Base-by-base conservation (phyloP, 148 eudicot species). In the Oxyria digyna region DNA sequence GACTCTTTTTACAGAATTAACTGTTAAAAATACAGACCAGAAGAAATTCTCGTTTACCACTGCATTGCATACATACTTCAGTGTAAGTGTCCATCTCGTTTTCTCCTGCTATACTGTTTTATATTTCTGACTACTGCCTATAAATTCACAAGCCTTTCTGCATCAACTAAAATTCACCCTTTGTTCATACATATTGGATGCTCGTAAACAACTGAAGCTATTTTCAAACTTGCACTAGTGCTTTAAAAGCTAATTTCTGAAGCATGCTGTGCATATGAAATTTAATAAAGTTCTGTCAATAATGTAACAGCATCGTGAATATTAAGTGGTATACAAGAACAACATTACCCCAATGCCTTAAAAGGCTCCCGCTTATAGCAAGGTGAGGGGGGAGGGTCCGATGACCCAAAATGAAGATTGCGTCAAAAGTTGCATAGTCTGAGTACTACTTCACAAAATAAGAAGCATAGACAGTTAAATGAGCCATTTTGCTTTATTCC, bases 31-130 rank as follows among this genome's bases (percentile, higher is more conserved):
- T 75, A 88, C 91, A 35, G 99, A 94, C 74, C 72, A 74, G 42
- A 94, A 84, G 70, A 79, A 91, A 62, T 94, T 94, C 75, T 81
- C 92, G 63, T 94, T 94, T 70, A 86, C 82, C 62, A 86, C 99
- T 49, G 99, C 99, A 72, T 81, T 94, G 79, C 99, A 94, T 74
- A 94, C 97, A 13, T 94, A 90, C 78, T 90, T 90, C 52, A 80
- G 85, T 24, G 98, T 90, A 79, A 86, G 97, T 72, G 59, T 74
- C 26, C 62, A 27, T 68, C 45, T 63, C 29, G 4, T 3, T 24
- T 32, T 63, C 7, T 32, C 42, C 8, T 15, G 17, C 38, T 33
- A 29, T 62, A 27, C 21, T 21, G 26, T 29, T 62, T 20, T n/a
- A 62, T 50, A 50, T 7, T 0, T 54, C 4, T 54, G 7, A 12